phyloP scores from a whole-genome alignment of 83 land plant species.

The Larix sibirica region DNA sequence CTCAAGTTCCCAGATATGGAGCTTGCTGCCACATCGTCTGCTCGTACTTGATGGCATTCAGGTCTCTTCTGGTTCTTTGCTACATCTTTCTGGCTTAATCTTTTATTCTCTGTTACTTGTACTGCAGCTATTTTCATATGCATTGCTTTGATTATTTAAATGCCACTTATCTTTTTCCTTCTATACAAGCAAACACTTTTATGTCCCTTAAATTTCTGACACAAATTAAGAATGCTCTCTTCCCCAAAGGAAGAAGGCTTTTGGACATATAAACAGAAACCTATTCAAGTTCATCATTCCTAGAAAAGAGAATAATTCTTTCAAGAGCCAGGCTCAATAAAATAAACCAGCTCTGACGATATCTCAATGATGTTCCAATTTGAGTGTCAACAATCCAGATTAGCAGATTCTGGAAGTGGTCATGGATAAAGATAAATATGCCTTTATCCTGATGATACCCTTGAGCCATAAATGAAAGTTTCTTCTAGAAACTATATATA shows the following conservation, averaged over 20 bases:
- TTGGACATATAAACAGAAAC: neutral
- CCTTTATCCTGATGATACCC: neutral
- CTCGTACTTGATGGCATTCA: conserved; percentile 96
- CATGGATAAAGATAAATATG: neutral
- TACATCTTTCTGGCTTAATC: neutral
- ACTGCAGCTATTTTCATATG: neutral
- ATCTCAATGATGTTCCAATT: neutral
- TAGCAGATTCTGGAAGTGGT: neutral
- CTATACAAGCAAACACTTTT: neutral
- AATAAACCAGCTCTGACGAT: neutral
- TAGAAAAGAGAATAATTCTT: neutral
- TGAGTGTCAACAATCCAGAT: neutral
- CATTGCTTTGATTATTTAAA: neutral
- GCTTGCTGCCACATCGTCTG: conserved; percentile 58
- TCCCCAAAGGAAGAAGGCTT: neutral
- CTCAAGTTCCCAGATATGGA: conserved; percentile 37
- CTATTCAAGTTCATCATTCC: neutral
- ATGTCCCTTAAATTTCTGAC: neutral
- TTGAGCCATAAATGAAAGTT: neutral
- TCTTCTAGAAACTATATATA: neutral
- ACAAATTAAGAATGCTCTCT: neutral
- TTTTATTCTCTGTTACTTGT: neutral
- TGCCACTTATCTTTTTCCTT: neutral
- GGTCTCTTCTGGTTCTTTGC: conserved; percentile 45
- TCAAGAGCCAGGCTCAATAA: neutral